Percentiles rank a stretch among this genome's conserved stretches.
These are phyloP conservation scores for Trichoderma polysporum DNA, from an alignment of 2,329 filamentous ascomycete genomes.

Conservation along the genomic window DNA sequence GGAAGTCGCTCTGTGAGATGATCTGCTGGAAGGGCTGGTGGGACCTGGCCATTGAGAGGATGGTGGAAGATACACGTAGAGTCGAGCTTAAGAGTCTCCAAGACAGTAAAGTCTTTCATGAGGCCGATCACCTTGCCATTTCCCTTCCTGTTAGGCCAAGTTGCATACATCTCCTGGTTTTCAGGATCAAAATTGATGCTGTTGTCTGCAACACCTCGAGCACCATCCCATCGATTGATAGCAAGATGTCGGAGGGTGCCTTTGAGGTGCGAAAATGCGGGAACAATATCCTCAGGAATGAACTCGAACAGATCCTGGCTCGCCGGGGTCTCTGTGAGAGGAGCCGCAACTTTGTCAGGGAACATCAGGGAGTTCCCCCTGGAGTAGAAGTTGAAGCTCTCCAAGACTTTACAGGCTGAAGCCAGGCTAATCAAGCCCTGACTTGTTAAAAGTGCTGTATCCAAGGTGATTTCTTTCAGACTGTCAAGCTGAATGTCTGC, in stretches of 20 bases:
- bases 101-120: background rate
- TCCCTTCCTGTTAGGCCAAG: slow-evolving; percentile 2
- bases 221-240: slow-evolving; percentile 13
- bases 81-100: slow-evolving; percentile 16
- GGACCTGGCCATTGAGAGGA: background rate
- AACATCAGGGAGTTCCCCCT: background rate
- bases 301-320: no score
- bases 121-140: background rate
- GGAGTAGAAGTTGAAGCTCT: background rate
- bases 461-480: slow-evolving; percentile 3
- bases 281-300: slow-evolving; percentile 1
- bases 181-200: background rate
- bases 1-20: slow-evolving; percentile 3
- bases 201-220: background rate
- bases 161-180: background rate
- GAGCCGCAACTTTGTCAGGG: background rate
- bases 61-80: slow-evolving; percentile 5
- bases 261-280: slow-evolving; percentile 2
- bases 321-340: background rate
- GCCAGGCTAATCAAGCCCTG: background rate
- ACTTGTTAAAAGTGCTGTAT: background rate
- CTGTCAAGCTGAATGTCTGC: background rate
- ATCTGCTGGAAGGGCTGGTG: background rate
- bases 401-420: background rate
- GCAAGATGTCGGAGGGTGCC: slow-evolving; percentile 3